Conservation (phyloP, 805 yeast species). For the Barnettozyma siamensis region DNA sequence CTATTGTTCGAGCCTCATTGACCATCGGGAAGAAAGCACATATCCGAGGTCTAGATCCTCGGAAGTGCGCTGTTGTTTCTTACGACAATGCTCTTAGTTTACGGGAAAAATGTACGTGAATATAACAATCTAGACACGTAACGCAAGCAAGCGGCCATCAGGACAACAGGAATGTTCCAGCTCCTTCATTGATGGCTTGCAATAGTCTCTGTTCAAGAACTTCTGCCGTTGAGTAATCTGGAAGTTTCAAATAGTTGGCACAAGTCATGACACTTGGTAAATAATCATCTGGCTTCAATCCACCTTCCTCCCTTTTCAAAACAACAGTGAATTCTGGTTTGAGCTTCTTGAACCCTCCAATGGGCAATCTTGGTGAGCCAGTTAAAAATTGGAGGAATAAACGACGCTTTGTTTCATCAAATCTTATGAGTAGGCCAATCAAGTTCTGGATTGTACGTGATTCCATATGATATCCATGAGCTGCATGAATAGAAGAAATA, state of each 20-base stretch:
- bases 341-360: constrained; percentile 85
- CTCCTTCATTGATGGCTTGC: constrained; percentile 82
- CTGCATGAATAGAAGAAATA: constrained; percentile 61
- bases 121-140: too few species aligned
- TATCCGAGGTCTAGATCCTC: too few species aligned
- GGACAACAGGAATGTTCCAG: constrained; percentile 79
- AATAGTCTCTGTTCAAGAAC: constrained; percentile 52
- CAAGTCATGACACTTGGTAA: constrained; percentile 98
- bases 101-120: too few species aligned
- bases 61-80: too few species aligned
- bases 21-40: too few species aligned
- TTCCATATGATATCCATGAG: constrained; percentile 81
- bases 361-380: constrained; percentile 88
- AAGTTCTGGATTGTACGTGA: constrained; percentile 58
- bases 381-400: constrained; percentile 81
- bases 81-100: too few species aligned
- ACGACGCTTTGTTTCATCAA: constrained; percentile 53
- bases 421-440: constrained; percentile 53
- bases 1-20: too few species aligned
- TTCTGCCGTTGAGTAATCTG: constrained; percentile 64
- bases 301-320: constrained; percentile 71
- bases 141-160: too few species aligned
- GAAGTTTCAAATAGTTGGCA: constrained; percentile 88
- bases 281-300: constrained; percentile 64
- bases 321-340: constrained; percentile 86